phyloP scores from a whole-genome alignment of 495 filamentous ascomycete species.

The Chaetomium cochliodes region DNA sequence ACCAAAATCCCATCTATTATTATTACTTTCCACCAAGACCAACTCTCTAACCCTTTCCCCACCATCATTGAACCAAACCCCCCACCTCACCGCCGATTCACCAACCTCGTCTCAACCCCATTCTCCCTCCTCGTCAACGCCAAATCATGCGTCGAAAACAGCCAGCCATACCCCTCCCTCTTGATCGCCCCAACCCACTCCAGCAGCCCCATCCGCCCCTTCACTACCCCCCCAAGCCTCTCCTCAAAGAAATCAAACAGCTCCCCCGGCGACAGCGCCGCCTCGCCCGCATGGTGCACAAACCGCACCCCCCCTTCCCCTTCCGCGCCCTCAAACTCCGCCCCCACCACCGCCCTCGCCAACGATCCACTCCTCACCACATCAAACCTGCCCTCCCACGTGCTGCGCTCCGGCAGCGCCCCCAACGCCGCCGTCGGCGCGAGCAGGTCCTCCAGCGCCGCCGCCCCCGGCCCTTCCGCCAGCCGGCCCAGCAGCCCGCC shows the following conservation, averaged over 20 bases:
- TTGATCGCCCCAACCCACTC: constrained; percentile 6
- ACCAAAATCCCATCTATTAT: no score
- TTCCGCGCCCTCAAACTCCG: not conserved
- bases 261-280: not conserved
- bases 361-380: not conserved
- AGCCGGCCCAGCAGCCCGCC: no score
- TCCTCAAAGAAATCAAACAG: not conserved
- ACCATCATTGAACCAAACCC: no score
- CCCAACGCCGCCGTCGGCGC: not conserved
- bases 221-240: not conserved
- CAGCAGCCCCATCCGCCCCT: not conserved
- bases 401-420: not conserved
- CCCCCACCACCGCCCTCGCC: not conserved
- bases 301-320: not conserved
- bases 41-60: no score
- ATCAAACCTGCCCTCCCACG: not conserved
- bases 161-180: not conserved
- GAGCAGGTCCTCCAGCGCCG: not conserved
- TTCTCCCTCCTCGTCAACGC: constrained; percentile 1
- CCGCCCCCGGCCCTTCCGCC: no score
- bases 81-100: constrained; percentile 1
- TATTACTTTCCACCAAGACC: no score
- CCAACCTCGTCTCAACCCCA: not conserved
- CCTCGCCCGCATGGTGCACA: not conserved
- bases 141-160: constrained; percentile 9